Percentiles rank a stretch among this genome's conserved stretches.
Evolutionary conservation across 768 basidiomycete genomes (phyloP).

Genomic region (Ramaria rubella): DNA sequence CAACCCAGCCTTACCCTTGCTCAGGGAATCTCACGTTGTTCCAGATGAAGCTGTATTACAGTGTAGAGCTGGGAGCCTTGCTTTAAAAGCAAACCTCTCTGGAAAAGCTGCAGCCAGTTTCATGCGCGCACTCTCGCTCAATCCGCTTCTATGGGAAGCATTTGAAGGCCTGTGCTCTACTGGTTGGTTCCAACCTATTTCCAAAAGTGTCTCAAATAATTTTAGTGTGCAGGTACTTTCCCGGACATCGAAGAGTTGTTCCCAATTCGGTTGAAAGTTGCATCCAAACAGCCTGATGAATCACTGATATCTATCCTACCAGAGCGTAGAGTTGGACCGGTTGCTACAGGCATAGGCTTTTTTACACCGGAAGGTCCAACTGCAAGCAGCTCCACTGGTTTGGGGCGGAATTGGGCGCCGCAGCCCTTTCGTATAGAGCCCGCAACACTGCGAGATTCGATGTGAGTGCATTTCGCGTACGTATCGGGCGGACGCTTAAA

Average conservation of each 20-base stretch:
- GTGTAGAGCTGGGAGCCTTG: constrained; percentile 71
- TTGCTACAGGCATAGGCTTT: constrained; percentile 62
- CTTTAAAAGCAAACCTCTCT: constrained; percentile 70
- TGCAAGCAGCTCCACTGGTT: constrained; percentile 44
- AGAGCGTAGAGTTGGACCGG: constrained; percentile 27
- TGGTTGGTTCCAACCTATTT: constrained; percentile 41
- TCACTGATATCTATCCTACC: constrained; percentile 16
- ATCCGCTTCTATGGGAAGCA: constrained; percentile 88
- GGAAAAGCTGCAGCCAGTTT: constrained; percentile 70
- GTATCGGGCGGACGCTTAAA: constrained; percentile 11
- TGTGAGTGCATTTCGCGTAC: constrained; percentile 38
- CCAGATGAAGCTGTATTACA: constrained; percentile 68
- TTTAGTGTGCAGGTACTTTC: constrained; percentile 44
- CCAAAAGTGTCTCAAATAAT: not conserved
- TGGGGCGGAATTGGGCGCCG: constrained; percentile 1
- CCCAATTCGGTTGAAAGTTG: constrained; percentile 53
- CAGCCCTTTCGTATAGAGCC: constrained; percentile 48
- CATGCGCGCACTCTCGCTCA: constrained; percentile 58
- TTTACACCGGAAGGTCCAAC: constrained; percentile 67
- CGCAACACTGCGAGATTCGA: constrained; percentile 50
- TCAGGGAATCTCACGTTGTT: constrained; percentile 41
- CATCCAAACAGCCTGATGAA: constrained; percentile 49
- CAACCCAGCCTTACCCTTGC: not conserved
- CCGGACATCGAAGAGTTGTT: constrained; percentile 70
- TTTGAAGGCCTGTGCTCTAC: constrained; percentile 80